Percentiles rank a stretch among this genome's conserved stretches.
Evolutionary conservation across 2,329 filamentous ascomycete species (phyloP).

Genomic region (Ceratocystis cubensis): DNA sequence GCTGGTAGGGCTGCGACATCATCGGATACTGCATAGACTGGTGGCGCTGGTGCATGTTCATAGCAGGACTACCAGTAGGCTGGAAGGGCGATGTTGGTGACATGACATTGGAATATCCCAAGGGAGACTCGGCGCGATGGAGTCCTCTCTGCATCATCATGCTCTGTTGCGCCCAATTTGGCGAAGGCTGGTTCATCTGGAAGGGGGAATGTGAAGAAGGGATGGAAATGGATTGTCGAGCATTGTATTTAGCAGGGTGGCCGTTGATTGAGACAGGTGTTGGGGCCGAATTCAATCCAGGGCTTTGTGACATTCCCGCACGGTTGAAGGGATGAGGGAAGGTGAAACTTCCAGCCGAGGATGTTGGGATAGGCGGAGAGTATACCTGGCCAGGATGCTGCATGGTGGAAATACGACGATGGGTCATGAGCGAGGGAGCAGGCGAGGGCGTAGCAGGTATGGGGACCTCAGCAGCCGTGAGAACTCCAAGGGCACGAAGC

Average conservation of each 20-base stretch:
- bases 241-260: slow-evolving; percentile 48
- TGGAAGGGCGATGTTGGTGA: slow-evolving; percentile 51
- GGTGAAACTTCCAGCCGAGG: slow-evolving; percentile 40
- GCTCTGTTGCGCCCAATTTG: slow-evolving; percentile 47
- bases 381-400: slow-evolving; percentile 67
- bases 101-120: slow-evolving; percentile 42
- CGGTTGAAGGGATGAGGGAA: slow-evolving; percentile 49
- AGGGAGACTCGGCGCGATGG: slow-evolving; percentile 52
- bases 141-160: slow-evolving; percentile 42
- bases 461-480: slow-evolving; percentile 61
- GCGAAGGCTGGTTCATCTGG: slow-evolving; percentile 52
- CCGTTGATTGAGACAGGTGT: slow-evolving; percentile 61
- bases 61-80: slow-evolving; percentile 31
- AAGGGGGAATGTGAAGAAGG: slow-evolving; percentile 53
- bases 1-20: slow-evolving; percentile 37
- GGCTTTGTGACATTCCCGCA: slow-evolving; percentile 49
- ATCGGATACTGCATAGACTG: slow-evolving; percentile 48
- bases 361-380: slow-evolving; percentile 72
- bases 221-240: slow-evolving; percentile 60
- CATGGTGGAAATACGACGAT: slow-evolving; percentile 40
- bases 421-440: slow-evolving; percentile 15
- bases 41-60: slow-evolving; percentile 42
- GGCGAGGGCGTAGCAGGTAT: slow-evolving; percentile 31
- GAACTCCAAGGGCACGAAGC: slow-evolving; percentile 79
- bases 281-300: slow-evolving; percentile 49